Evolutionary conservation across 73 alveolate species (phyloP).

Genomic region (Paramecium sonneborni): DNA sequence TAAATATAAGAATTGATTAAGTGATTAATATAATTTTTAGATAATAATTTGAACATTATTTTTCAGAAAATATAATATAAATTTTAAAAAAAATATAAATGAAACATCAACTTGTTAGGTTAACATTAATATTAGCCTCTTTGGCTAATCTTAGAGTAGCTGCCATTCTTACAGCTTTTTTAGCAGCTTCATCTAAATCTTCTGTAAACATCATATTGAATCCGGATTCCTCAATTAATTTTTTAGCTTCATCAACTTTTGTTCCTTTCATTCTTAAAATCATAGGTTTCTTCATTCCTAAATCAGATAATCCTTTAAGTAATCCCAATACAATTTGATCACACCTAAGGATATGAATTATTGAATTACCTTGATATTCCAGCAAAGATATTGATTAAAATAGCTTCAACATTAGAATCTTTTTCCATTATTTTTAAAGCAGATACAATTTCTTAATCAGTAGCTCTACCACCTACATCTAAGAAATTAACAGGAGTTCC

Average conservation of each 20-base stretch:
- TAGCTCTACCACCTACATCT: conserved; percentile 97
- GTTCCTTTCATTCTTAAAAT: conserved; percentile 85
- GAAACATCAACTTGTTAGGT: conserved; percentile 60
- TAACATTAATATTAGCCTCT: conserved; percentile 61
- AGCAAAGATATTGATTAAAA: conserved; percentile 93
- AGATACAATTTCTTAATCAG: conserved; percentile 73
- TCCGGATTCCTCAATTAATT: conserved; percentile 75
- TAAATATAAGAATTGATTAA: background rate
- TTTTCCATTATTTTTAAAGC: conserved; percentile 78
- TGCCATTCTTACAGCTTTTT: conserved; percentile 78
- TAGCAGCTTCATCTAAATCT: conserved; percentile 84
- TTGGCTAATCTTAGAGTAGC: conserved; percentile 66
- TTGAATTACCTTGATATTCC: conserved; percentile 80
- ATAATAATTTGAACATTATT: background rate
- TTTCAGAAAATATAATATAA: background rate
- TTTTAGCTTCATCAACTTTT: conserved; percentile 78
- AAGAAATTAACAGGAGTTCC: conserved; percentile 97
- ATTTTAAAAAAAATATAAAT: background rate
- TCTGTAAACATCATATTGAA: conserved; percentile 80
- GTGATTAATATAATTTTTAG: background rate
- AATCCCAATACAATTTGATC: conserved; percentile 74
- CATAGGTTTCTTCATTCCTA: conserved; percentile 78
- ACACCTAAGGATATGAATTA: conserved; percentile 40
- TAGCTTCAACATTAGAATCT: conserved; percentile 87
- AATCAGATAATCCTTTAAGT: conserved; percentile 67